phyloP scores from a whole-genome alignment of 352 stramenopile species.

The Globisporangium acanthophoron region DNA sequence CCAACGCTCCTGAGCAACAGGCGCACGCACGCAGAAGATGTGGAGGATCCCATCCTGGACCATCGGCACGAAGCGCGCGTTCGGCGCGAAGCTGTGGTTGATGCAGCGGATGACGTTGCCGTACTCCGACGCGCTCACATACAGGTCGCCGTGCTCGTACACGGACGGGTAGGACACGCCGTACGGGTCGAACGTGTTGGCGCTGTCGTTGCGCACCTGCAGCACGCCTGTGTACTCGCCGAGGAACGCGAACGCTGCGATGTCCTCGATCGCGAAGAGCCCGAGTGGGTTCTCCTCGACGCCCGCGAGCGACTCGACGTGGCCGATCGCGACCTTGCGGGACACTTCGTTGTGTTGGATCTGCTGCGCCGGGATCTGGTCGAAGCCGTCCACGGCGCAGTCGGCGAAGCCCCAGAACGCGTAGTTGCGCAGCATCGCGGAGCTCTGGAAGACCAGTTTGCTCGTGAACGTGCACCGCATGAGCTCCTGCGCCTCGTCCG shows the following conservation, averaged over 20 bases:
- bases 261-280: constrained; percentile 52
- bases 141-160: constrained; percentile 59
- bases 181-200: constrained; percentile 52
- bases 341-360: constrained; percentile 32
- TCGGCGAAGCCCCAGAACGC: constrained; percentile 71
- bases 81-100: constrained; percentile 62
- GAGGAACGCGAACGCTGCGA: constrained; percentile 38
- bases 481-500: constrained; percentile 43
- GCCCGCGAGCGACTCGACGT: constrained; percentile 39
- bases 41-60: constrained; percentile 57
- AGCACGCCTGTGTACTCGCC: constrained; percentile 69
- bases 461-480: constrained; percentile 73
- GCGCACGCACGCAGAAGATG: constrained; percentile 66
- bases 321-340: constrained; percentile 40
- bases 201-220: constrained; percentile 35
- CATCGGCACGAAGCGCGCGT: constrained; percentile 62
- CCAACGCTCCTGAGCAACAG: neutral
- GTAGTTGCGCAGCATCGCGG: constrained; percentile 67
- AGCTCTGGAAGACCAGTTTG: constrained; percentile 67
- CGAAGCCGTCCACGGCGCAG: constrained; percentile 40
- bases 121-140: constrained; percentile 63
- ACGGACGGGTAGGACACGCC: constrained; percentile 66
- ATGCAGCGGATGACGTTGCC: constrained; percentile 77
- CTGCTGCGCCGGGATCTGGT: constrained; percentile 23
- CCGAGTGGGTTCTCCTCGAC: constrained; percentile 49